Conservation (phyloP, 148 eudicot genomes). For the Spergularia bocconei region DNA sequence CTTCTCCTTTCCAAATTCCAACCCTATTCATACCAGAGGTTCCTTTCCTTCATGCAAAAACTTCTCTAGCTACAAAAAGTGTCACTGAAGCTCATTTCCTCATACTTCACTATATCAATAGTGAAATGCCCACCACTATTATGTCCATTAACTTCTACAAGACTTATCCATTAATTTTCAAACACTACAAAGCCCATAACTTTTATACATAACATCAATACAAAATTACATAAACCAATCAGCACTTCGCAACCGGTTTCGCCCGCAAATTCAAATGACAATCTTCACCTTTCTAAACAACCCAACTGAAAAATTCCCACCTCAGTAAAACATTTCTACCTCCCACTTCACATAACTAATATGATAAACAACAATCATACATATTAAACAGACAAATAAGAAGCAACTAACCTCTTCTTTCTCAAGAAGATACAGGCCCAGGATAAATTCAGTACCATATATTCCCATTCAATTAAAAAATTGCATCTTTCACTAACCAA, state of each 20-base stretch:
- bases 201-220: background rate
- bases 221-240: background rate
- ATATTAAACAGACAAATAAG: background rate
- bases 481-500: background rate
- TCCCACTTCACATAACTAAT: background rate
- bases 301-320: background rate
- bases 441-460: background rate
- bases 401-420: background rate
- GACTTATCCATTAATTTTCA: background rate
- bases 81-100: too few relatives aligned
- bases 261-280: background rate
- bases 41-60: background rate
- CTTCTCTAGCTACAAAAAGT: background rate
- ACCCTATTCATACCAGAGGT: background rate
- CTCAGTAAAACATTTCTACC: background rate
- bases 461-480: background rate
- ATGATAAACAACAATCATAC: background rate
- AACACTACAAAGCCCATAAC: background rate
- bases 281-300: background rate
- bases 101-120: background rate
- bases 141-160: background rate
- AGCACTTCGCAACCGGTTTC: background rate
- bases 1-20: background rate
- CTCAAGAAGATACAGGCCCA: background rate
- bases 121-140: background rate